These are phyloP conservation scores for Pezicula carpinea DNA, from an alignment of 2,329 filamentous ascomycete genomes.

Conservation along the genomic window DNA sequence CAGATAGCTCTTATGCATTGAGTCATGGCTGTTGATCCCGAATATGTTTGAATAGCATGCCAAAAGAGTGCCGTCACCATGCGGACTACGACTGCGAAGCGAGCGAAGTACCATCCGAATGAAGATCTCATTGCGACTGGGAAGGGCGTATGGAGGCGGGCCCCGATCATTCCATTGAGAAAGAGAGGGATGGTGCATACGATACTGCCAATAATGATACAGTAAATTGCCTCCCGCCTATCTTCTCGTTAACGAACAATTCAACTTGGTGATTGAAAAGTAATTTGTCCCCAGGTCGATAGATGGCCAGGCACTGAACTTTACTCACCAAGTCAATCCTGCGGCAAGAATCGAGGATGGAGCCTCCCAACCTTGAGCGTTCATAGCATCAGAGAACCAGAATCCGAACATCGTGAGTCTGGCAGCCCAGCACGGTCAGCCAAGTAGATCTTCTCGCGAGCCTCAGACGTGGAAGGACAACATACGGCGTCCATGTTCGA, in stretches of 20 bases:
- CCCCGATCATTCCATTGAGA: conserved; percentile 42
- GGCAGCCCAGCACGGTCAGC: not conserved
- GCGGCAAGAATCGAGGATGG: conserved; percentile 41
- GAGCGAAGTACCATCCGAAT: conserved; percentile 41
- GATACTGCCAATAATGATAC: conserved; percentile 54
- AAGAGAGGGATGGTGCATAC: conserved; percentile 46
- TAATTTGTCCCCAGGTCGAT: not conserved
- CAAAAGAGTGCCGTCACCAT: conserved; percentile 27
- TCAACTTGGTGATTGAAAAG: too few species aligned
- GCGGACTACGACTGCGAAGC: conserved; percentile 33
- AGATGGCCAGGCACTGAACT: not conserved
- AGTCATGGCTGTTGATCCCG: conserved; percentile 31
- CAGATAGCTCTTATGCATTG: conserved; percentile 43
- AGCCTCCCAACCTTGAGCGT: conserved; percentile 40
- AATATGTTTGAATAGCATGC: conserved; percentile 25
- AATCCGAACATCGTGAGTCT: conserved; percentile 34
- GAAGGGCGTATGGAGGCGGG: conserved; percentile 41
- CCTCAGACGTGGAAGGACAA: not conserved
- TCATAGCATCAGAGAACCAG: conserved; percentile 41
- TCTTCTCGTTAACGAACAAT: not conserved
- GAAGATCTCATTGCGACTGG: conserved; percentile 37
- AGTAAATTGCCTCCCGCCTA: conserved; percentile 20
- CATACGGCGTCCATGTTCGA: conserved; percentile 37
- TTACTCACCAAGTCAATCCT: conserved; percentile 35
- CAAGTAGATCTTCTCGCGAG: not conserved